A percentile compares a stretch with the other conserved stretches of the same genome.
phyloP scores from a whole-genome alignment of 1,139 yeast genomes.

The Debaryomyces nepalensis region DNA sequence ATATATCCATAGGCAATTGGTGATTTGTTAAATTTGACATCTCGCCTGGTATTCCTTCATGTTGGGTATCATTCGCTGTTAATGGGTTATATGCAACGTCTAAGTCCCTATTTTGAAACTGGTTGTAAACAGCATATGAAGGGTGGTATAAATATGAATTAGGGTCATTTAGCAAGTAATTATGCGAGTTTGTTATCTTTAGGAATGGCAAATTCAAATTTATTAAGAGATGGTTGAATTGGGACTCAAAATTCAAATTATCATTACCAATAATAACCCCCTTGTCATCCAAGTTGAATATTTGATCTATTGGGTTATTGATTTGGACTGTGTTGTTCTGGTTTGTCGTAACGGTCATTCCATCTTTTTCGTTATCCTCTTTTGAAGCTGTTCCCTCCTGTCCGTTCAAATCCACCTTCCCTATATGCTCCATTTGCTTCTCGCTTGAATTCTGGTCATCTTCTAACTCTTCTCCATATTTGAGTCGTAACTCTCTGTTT shows the following conservation, averaged over 20 bases:
- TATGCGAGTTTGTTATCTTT: slow-evolving; percentile 53
- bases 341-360: slow-evolving; percentile 11
- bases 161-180: slow-evolving; percentile 49
- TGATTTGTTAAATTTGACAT: slow-evolving; percentile 26
- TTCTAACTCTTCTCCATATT: slow-evolving; percentile 16
- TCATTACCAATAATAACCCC: slow-evolving; percentile 55
- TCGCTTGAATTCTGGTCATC: neutral
- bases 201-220: slow-evolving; percentile 51
- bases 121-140: slow-evolving; percentile 43
- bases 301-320: slow-evolving; percentile 54
- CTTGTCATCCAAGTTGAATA: slow-evolving; percentile 49
- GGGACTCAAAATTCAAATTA: slow-evolving; percentile 53
- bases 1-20: slow-evolving; percentile 45
- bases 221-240: slow-evolving; percentile 51
- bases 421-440: neutral
- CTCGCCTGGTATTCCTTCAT: slow-evolving; percentile 24
- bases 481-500: slow-evolving; percentile 41
- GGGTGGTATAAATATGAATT: slow-evolving; percentile 50
- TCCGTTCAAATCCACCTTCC: neutral
- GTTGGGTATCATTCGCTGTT: slow-evolving; percentile 33
- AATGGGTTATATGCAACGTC: slow-evolving; percentile 51
- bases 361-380: slow-evolving; percentile 5
- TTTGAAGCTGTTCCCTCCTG: slow-evolving; percentile 1
- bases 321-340: slow-evolving; percentile 33
- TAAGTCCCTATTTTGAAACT: slow-evolving; percentile 45